Evolutionary conservation across 1,284 basidiomycete genomes (phyloP), one percentile per base, ranked within the genome.

Genomic region (Ceratorhiza oryzae-sativae): DNA sequence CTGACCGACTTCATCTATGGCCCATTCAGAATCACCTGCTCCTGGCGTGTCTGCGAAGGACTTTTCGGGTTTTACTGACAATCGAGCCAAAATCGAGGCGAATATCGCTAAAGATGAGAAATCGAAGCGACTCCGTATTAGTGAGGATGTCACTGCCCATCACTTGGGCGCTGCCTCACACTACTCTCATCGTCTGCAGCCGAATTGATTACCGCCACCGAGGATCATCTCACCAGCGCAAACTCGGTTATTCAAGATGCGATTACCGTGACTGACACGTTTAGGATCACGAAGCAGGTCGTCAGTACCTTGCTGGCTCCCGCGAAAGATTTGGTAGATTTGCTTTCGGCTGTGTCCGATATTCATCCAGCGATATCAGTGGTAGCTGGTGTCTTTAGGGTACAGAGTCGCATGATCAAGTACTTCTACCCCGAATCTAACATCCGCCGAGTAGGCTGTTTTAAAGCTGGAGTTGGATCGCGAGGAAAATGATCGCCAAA

Each of bases 181-280:
- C 6, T 27, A 27, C 23, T 18, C 15, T 25, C 20, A 25, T 15
- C 18, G 6, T 13, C 32, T 39, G 8, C 48, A 67, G 62, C 34
- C 30, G 32, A 51, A 30, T 34, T 67, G 15, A 39, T 67, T 15
- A 49, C 48, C 6, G 27, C 62, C 18, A 53, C 62, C 20, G 62
- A 67, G 27, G 62, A 55, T 2, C 62, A 67, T 30, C 46, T 67
- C 20, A 5, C 27, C n/a, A 41, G 34, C 20, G 45, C 62, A 20
- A 67, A 67, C 34, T 67, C 62, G 3, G 34, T 67, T 13, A 53
- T 67, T 25, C 48, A 67, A 18, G 55, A 67, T 41, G 62, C 62
- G 23, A 23, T 13, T 8, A 67, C 46, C n/a, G 8, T 67, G 9
- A 39, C 48, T 15, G 62, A 67, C 13, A 51, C 48, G 4, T 55